Conservation (phyloP, 2,329 filamentous ascomycete genomes). For the Verticillium klebahnii region DNA sequence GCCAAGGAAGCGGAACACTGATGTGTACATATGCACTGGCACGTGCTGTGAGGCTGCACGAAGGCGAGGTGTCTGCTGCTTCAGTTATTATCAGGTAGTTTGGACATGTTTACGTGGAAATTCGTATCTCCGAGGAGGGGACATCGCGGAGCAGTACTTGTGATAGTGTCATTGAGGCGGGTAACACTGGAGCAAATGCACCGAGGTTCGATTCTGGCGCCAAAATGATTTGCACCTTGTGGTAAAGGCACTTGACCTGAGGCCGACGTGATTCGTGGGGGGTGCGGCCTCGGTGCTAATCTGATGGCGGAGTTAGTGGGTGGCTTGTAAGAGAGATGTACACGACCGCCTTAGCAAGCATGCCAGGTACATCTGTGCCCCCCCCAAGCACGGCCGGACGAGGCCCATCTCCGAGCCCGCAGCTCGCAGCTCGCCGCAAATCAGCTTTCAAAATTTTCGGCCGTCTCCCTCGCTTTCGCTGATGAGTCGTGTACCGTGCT, state of each 20-base stretch:
- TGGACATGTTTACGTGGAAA: background rate
- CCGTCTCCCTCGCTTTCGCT: background rate
- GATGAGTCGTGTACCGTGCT: slow-evolving; percentile 1
- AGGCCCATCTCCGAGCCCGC: slow-evolving; percentile 1
- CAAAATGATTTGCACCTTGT: background rate
- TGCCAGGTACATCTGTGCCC: background rate
- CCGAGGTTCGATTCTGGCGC: background rate
- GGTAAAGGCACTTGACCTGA: no score
- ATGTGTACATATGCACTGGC: no score
- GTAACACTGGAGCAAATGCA: background rate
- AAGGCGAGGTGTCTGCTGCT: no score
- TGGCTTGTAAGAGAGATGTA: background rate
- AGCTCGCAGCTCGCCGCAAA: background rate
- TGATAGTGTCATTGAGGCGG: background rate
- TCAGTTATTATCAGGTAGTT: no score
- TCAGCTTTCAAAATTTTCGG: slow-evolving; percentile 2
- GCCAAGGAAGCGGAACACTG: no score
- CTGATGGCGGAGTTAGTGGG: background rate
- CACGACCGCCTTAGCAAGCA: background rate
- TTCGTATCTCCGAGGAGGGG: slow-evolving; percentile 11
- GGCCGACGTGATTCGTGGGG: background rate
- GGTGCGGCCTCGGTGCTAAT: background rate
- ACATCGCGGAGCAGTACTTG: background rate
- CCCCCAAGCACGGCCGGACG: background rate
- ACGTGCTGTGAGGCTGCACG: no score